A percentile compares a stretch with the other conserved stretches of the same genome.
Evolutionary conservation across 2,329 filamentous ascomycete genomes (phyloP).

Genomic region (Penicillium sp.): DNA sequence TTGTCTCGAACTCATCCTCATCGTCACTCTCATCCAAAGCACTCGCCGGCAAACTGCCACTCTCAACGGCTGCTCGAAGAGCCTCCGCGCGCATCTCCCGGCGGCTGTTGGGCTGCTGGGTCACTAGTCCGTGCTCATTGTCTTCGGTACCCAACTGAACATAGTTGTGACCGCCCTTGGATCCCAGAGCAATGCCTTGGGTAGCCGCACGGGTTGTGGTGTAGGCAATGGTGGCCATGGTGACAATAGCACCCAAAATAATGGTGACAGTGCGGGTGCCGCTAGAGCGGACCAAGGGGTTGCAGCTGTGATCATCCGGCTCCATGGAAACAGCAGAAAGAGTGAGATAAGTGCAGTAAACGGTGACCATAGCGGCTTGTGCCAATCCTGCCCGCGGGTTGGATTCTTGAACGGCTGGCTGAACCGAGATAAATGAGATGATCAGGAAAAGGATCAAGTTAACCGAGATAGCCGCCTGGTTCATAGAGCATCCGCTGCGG

Average conservation of each 20-base stretch:
- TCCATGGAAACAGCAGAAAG: constrained; percentile 99
- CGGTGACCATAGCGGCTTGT: constrained; percentile 95
- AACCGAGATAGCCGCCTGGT: constrained; percentile 92
- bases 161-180: constrained; percentile 58
- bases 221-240: constrained; percentile 95
- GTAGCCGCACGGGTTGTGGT: constrained; percentile 96
- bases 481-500: constrained; percentile 81
- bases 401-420: constrained; percentile 85
- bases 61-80: constrained; percentile 87
- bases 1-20: constrained; percentile 65
- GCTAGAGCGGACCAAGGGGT: constrained; percentile 81
- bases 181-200: constrained; percentile 68
- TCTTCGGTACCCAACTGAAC: constrained; percentile 68
- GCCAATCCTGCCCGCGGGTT: constrained; percentile 93
- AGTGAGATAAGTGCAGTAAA: constrained; percentile 98
- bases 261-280: constrained; percentile 89
- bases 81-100: constrained; percentile 93
- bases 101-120: constrained; percentile 77
- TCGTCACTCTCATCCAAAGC: constrained; percentile 76
- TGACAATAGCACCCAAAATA: constrained; percentile 90
- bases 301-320: constrained; percentile 91
- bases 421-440: constrained; percentile 83
- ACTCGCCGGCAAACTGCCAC: constrained; percentile 87
- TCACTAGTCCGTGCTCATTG: constrained; percentile 82
- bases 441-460: constrained; percentile 83